Evolutionary conservation across 495 filamentous ascomycete genomes (phyloP).

Genomic region (Podospora comata): DNA sequence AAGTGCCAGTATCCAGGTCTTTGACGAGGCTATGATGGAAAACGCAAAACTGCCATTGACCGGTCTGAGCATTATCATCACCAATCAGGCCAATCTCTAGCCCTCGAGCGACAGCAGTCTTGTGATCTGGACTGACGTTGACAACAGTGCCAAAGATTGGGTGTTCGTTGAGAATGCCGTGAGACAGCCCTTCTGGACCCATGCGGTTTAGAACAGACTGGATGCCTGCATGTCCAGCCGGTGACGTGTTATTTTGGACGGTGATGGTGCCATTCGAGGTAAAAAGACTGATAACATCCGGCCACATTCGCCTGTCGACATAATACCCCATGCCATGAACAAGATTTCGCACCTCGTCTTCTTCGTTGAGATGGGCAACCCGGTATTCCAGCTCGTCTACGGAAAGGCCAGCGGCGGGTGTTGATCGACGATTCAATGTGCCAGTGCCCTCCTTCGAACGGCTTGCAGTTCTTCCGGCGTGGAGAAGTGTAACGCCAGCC

Average conservation of each 20-base stretch:
- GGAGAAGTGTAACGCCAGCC: constrained; percentile 18
- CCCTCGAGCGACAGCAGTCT: constrained; percentile 14
- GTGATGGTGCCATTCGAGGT: constrained; percentile 14
- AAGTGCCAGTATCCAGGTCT: constrained; percentile 17
- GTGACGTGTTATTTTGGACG: constrained; percentile 8
- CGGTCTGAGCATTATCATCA: constrained; percentile 10
- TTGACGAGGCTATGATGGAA: constrained; percentile 22
- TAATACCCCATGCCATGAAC: constrained; percentile 21
- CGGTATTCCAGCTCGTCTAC: constrained; percentile 18
- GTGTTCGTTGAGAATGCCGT: constrained; percentile 24
- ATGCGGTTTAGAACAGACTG: constrained; percentile 13
- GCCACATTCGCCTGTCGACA: constrained; percentile 25
- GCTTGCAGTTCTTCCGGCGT: background rate
- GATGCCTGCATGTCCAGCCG: constrained; percentile 7
- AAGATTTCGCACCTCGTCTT: constrained; percentile 26
- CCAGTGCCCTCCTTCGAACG: background rate
- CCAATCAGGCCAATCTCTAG: constrained; percentile 25
- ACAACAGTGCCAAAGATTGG: constrained; percentile 24
- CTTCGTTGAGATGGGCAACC: constrained; percentile 22
- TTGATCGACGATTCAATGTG: too few species aligned
- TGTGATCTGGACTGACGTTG: constrained; percentile 11
- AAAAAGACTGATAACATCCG: constrained; percentile 20
- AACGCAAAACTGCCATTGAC: constrained; percentile 20
- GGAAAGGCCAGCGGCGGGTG: background rate
- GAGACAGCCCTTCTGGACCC: constrained; percentile 18